Base-by-base conservation (phyloP, 1,284 basidiomycete genomes). In the Rhizoctonia solani region DNA sequence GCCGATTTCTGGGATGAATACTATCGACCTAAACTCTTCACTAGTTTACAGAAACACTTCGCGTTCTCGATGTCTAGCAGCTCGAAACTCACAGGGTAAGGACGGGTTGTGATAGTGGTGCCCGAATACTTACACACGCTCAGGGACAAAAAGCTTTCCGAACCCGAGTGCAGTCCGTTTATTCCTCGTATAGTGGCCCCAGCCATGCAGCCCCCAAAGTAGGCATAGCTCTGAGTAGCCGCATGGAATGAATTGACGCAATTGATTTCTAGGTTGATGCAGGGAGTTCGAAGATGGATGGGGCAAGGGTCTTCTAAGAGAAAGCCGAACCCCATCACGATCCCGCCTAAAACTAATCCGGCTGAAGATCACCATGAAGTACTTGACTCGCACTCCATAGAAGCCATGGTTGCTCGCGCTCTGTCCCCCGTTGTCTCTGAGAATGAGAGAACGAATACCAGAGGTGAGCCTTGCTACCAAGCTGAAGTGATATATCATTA, bases 11-110 rank as follows among this genome's bases (percentile, higher is more conserved):
- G 92, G 89, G 83, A 87, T 3, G 93, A 95, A 74, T 96, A 96
- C 77, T 98, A 98, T 75, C 84, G 93, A 37, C 94, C 95, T 3
- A 79, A 90, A 68, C 74, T 93, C 47, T 92, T 92, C 76, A 93
- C 92, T 0, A 87, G 87, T 9, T 76, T 93, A 49, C 87, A 87
- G 19, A 91, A 91, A 74, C 91, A 93, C 74, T 93, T 93, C 77
- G 90, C 89, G 13, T 92, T 87, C 77, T 88, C 86, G 19, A 93
- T 94, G 89, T 92, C 92, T 71, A 90, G 88, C 72, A 93, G 90
- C 5, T 77, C 90, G 58, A 92, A 91, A 74, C 79, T 92, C 1
- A 89, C 89, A 47, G 91, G 90, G 90, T 90, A 71, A 65, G 83
- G 71, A 9, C 49, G 54, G 16, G 68, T 4, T 30, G 44, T 50